A percentile compares a stretch with the other conserved stretches of the same genome.
Evolutionary conservation across 345 rosid genomes (phyloP).

Genomic region (Camelina laxa): DNA sequence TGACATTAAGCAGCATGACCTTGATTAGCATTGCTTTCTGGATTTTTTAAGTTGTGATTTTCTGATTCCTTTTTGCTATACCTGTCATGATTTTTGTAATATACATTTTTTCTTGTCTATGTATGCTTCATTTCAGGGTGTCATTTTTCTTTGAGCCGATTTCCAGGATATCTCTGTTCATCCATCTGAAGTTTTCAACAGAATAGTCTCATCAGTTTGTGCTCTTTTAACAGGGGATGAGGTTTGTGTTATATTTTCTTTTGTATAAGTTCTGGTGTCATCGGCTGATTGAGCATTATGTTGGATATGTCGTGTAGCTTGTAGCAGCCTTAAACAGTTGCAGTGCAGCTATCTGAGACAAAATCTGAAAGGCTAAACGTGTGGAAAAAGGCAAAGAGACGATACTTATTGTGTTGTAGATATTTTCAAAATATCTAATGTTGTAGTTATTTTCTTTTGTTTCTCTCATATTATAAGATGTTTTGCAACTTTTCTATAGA

Average conservation of each 20-base stretch:
- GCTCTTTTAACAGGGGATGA: constrained; percentile 72
- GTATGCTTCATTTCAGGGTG: constrained; percentile 28
- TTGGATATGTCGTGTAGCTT: constrained; percentile 65
- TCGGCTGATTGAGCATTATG: constrained; percentile 27
- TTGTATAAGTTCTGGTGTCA: constrained; percentile 25
- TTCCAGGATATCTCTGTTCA: constrained; percentile 96
- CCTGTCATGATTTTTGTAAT: too few relatives aligned
- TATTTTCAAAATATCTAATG: too few relatives aligned
- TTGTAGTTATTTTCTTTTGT: too few relatives aligned
- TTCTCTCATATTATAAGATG: too few relatives aligned
- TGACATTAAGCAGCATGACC: too few relatives aligned
- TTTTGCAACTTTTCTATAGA: too few relatives aligned
- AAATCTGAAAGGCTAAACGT: constrained; percentile 48
- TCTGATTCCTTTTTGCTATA: too few relatives aligned
- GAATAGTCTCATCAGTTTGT: constrained; percentile 85
- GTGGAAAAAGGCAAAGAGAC: too few relatives aligned
- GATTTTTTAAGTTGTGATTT: too few relatives aligned
- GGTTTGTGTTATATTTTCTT: constrained; percentile 55
- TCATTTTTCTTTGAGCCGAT: constrained; percentile 14
- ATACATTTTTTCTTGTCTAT: too few relatives aligned
- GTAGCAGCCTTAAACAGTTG: constrained; percentile 76
- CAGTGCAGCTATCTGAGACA: constrained; percentile 82
- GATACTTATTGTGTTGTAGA: too few relatives aligned
- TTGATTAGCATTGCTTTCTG: too few relatives aligned
- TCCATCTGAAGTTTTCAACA: constrained; percentile 94